Base-by-base conservation (phyloP, 2,329 filamentous ascomycete genomes). In the Fonsecaea monophora region DNA sequence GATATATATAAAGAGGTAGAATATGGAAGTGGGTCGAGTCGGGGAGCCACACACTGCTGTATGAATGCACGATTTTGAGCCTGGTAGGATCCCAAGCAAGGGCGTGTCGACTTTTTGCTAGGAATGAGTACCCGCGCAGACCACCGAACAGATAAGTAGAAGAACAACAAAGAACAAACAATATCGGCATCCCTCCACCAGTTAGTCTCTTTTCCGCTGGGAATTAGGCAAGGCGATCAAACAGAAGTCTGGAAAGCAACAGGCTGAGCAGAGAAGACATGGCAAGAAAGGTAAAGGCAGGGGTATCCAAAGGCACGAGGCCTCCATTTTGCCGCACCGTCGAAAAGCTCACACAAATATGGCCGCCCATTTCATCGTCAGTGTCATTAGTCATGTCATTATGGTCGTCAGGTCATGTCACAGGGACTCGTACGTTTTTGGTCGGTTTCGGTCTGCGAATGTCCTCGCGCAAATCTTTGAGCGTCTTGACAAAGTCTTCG, bases 401-500 rank as follows among this genome's bases (percentile, higher is more conserved):
- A 67, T 6, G 34, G 30, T 68, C 66, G 48, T 68, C n/a, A 68
- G 15, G 58, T 68, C 66, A 62, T 65, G n/a, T 54, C 25, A 25
- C 32, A 38, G n/a, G 54, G 34, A 42, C 61, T 61, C 42, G 50
- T 53, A 25, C 35, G 21, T 64, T 57, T 35, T 63, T 55, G 50
- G 53, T n/a, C 53, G 58, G 15, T 32, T 48, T 60, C 18, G 53
- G 62, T 21, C 48, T 62, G 37, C 66, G 66, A 60, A 68, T 58
- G n/a, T 70, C 68, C 62, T 68, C 69, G 58, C 67, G 55, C 25
- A 79, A 71, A 35, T 77, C 72, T 5, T 73, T 64, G 55, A 82
- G 77, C 1, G 70, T 74, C 9, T 75, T 70, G 21, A 78, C 62
- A 65, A 82, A 82, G 7, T 68, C 72, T 21, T 77, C 74, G 5